phyloP scores from a whole-genome alignment of 495 filamentous ascomycete genomes.

The Cercophora newfieldiana region DNA sequence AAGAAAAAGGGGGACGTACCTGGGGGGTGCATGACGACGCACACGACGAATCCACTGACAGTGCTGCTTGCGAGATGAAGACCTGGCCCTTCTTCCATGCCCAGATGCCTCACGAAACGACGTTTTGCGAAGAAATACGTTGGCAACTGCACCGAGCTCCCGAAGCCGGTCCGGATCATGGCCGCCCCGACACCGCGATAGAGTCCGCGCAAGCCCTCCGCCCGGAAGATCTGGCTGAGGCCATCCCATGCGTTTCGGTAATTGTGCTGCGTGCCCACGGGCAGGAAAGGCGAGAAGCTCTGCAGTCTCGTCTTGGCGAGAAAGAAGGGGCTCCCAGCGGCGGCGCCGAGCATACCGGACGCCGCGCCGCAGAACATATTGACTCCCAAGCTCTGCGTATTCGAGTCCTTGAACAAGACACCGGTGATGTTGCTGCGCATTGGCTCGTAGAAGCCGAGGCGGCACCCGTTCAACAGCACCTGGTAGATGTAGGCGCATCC shows the following conservation, averaged over 20 bases:
- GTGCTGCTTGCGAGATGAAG: slow-evolving; percentile 88
- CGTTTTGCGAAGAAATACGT: slow-evolving; percentile 99
- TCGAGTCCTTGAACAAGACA: slow-evolving; percentile 66
- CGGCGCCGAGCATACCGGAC: slow-evolving; percentile 86
- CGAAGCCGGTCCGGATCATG: slow-evolving; percentile 97
- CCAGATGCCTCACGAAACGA: slow-evolving; percentile 72
- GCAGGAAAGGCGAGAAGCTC: slow-evolving; percentile 89
- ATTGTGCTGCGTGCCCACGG: slow-evolving; percentile 92
- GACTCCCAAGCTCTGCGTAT: slow-evolving; percentile 76
- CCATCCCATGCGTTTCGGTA: slow-evolving; percentile 88
- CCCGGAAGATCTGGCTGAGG: slow-evolving; percentile 69
- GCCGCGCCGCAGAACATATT: slow-evolving; percentile 91
- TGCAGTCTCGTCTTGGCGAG: slow-evolving; percentile 97
- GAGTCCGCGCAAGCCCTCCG: slow-evolving; percentile 76
- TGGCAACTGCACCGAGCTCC: slow-evolving; percentile 90
- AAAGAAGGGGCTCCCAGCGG: slow-evolving; percentile 93
- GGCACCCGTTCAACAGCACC: slow-evolving; percentile 92
- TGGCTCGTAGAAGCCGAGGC: slow-evolving; percentile 96
- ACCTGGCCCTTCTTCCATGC: slow-evolving; percentile 86
- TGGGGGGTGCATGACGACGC: slow-evolving; percentile 97
- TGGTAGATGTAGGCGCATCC: slow-evolving; percentile 97
- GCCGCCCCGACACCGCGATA: slow-evolving; percentile 90
- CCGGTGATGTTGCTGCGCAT: slow-evolving; percentile 67
- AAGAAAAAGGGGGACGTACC: slow-evolving; percentile 53
- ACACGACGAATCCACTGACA: slow-evolving; percentile 92